Conservation (phyloP, 805 yeast genomes). For the Yarrowia sp. region DNA sequence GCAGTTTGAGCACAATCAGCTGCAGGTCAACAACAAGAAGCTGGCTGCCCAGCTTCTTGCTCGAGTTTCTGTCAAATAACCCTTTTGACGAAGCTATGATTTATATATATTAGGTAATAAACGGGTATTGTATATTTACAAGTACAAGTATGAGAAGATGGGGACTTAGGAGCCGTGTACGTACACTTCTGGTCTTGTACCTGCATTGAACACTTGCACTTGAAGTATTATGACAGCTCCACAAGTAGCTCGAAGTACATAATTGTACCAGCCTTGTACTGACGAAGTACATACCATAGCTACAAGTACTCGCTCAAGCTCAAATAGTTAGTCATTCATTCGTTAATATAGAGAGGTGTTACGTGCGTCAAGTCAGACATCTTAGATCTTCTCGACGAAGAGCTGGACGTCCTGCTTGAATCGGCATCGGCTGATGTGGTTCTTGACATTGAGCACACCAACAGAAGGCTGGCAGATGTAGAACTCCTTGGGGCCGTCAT, state of each 20-base stretch:
- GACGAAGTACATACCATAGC: too few species aligned
- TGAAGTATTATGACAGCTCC: too few species aligned
- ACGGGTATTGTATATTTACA: background rate
- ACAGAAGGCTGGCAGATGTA: background rate
- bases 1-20: slow-evolving; percentile 22
- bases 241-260: too few species aligned
- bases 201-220: too few species aligned
- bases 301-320: too few species aligned
- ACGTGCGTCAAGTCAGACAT: too few species aligned
- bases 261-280: too few species aligned
- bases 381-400: background rate
- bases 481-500: background rate
- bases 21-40: slow-evolving; percentile 15
- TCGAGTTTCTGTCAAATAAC: background rate
- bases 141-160: too few species aligned
- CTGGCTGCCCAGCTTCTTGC: slow-evolving; percentile 14
- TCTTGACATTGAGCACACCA: too few species aligned
- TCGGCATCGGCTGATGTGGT: background rate
- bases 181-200: too few species aligned
- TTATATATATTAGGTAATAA: background rate
- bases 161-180: too few species aligned
- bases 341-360: background rate
- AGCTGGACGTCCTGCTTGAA: background rate
- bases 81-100: background rate
- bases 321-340: background rate